Evolutionary conservation across 202 grass and related monocot species (phyloP).

Genomic region (Panicum virgatum): DNA sequence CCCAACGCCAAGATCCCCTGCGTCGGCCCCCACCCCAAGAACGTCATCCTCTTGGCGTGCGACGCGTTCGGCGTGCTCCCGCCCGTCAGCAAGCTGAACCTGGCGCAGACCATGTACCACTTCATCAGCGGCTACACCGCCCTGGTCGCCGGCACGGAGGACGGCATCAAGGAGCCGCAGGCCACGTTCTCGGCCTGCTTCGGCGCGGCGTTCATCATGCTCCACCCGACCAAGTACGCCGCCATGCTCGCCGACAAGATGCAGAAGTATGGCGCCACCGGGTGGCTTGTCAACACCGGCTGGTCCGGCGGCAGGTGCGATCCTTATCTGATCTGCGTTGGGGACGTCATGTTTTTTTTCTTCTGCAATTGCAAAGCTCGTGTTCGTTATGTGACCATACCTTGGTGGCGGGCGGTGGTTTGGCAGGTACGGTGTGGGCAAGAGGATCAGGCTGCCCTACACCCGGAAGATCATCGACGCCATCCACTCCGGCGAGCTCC

Average conservation of each 20-base stretch:
- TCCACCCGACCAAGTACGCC: conserved; percentile 94
- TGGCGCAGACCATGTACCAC: conserved; percentile 99
- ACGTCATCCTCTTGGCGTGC: conserved; percentile 94
- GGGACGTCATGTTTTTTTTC: not conserved
- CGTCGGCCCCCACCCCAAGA: conserved; percentile 91
- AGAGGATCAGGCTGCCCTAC: conserved; percentile 79
- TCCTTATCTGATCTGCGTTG: not conserved
- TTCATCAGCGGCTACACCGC: conserved; percentile 99
- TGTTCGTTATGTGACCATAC: not conserved
- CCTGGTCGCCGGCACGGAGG: conserved; percentile 92
- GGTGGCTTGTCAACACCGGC: conserved; percentile 98
- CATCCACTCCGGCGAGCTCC: conserved; percentile 89
- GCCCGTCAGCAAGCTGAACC: conserved; percentile 94
- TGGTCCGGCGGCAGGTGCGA: conserved; percentile 93
- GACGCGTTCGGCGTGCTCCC: conserved; percentile 98
- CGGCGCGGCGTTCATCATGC: conserved; percentile 98
- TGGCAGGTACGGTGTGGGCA: conserved; percentile 92
- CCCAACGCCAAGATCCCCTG: conserved; percentile 92
- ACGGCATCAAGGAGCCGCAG: conserved; percentile 95
- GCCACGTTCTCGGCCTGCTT: conserved; percentile 99
- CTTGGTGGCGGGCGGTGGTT: not conserved
- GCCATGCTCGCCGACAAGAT: conserved; percentile 99
- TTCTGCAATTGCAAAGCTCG: not conserved
- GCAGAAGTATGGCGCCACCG: conserved; percentile 94
- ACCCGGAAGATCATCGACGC: conserved; percentile 99